These are phyloP conservation scores for Tuber melanosporum DNA, from an alignment of 495 filamentous ascomycete species.

Conservation along the genomic window DNA sequence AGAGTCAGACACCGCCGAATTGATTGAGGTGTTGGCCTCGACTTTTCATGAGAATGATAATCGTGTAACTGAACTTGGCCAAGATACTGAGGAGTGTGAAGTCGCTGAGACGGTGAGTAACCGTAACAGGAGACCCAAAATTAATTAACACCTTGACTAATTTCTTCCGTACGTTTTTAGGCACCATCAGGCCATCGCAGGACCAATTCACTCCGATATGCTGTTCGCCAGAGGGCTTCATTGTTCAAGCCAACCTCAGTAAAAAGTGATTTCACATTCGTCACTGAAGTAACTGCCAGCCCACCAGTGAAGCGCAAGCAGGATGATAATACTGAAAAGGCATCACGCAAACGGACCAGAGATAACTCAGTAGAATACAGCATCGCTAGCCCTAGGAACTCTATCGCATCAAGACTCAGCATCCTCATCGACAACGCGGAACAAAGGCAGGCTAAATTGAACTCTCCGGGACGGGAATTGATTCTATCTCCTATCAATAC, in stretches of 20 bases:
- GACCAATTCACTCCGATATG: background rate
- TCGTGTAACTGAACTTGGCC: background rate
- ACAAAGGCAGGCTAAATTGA: conserved; percentile 5
- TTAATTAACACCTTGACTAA: background rate
- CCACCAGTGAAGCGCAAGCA: background rate
- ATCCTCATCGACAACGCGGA: background rate
- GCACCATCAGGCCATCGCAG: background rate
- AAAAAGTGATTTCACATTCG: background rate
- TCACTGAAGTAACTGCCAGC: background rate
- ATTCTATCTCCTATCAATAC: conserved; percentile 32
- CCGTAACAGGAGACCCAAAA: background rate
- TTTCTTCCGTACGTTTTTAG: background rate
- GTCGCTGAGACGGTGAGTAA: background rate
- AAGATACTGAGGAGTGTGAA: background rate
- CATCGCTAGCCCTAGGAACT: background rate
- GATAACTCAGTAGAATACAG: background rate
- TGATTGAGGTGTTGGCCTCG: background rate
- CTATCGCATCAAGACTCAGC: background rate
- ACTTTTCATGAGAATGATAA: background rate
- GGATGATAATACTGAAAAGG: background rate
- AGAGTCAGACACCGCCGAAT: background rate
- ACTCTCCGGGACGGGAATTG: conserved; percentile 28
- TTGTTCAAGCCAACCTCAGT: background rate
- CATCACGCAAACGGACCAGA: background rate
- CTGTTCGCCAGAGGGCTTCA: background rate